A percentile compares a stretch with the other conserved stretches of the same genome.
These are phyloP conservation scores for Gnetum montanum DNA, from an alignment of 75 land plant species.

Conservation along the genomic window DNA sequence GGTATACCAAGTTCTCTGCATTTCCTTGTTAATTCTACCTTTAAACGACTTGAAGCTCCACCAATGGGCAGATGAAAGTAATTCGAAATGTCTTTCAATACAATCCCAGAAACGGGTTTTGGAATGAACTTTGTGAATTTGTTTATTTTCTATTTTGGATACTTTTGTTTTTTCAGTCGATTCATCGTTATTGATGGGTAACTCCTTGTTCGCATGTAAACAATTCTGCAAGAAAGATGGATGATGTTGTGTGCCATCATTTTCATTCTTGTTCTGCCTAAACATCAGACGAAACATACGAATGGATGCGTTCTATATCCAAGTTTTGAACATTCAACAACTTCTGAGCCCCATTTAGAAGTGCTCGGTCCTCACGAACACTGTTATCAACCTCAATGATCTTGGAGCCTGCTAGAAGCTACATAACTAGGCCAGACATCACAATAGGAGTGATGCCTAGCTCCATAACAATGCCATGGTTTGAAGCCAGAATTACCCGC, in stretches of 20 bases:
- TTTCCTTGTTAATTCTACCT: slow-evolving; percentile 37
- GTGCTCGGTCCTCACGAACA: slow-evolving; percentile 70
- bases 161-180: too few relatives aligned
- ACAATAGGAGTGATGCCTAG: slow-evolving; percentile 75
- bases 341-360: slow-evolving; percentile 48
- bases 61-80: slow-evolving; percentile 36
- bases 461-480: slow-evolving; percentile 75
- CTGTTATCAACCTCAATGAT: slow-evolving; percentile 78
- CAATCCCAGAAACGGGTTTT: slow-evolving; percentile 15
- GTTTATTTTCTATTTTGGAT: slow-evolving; percentile 8
- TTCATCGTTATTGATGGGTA: too few relatives aligned
- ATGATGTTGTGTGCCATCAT: too few relatives aligned
- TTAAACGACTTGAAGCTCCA: slow-evolving; percentile 35
- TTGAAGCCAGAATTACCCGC: slow-evolving; percentile 79
- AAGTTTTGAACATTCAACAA: slow-evolving; percentile 35
- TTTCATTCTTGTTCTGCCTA: too few relatives aligned
- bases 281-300: too few relatives aligned
- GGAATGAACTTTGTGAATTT: slow-evolving; percentile 13
- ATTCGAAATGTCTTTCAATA: slow-evolving; percentile 22
- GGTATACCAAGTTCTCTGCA: slow-evolving; percentile 64
- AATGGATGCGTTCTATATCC: too few relatives aligned
- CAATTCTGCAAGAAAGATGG: too few relatives aligned
- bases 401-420: slow-evolving; percentile 66
- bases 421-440: slow-evolving; percentile 69
- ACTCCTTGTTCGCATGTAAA: too few relatives aligned